Conservation (phyloP, 306 rosid genomes). For the Alnus glutinosa region DNA sequence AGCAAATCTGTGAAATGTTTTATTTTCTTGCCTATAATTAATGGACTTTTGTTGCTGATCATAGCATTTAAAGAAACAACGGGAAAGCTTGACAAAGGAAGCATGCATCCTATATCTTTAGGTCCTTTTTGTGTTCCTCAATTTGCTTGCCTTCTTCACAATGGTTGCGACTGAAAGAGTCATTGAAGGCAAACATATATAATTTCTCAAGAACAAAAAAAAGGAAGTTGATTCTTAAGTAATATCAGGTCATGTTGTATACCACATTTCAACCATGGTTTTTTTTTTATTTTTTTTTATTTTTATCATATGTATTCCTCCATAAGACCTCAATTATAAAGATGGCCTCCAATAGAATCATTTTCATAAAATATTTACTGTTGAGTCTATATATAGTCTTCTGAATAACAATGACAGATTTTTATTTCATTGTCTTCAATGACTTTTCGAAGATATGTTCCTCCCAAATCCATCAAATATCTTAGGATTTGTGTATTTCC, state of each 20-base stretch:
- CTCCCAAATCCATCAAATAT: too few species aligned
- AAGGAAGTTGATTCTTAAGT: slow-evolving; percentile 22
- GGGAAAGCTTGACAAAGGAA: background rate
- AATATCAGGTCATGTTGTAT: slow-evolving; percentile 21
- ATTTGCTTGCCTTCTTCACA: background rate
- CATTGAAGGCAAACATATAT: background rate
- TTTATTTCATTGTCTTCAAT: background rate
- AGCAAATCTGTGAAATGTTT: too few species aligned
- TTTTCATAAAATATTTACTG: background rate
- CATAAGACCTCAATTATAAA: slow-evolving; percentile 31
- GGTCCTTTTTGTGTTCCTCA: too few species aligned
- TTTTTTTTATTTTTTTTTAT: too few species aligned
- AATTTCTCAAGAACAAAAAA: slow-evolving; percentile 11
- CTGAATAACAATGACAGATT: background rate
- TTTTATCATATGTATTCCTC: too few species aligned
- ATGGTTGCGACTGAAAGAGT: too few species aligned
- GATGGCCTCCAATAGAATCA: slow-evolving; percentile 22
- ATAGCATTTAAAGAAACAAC: background rate
- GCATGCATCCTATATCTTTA: too few species aligned
- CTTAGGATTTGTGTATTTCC: background rate
- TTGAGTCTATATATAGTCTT: background rate
- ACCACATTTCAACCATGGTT: too few species aligned
- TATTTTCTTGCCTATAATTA: too few species aligned
- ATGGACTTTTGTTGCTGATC: fast-evolving
- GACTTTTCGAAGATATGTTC: background rate